Percentiles rank a stretch among this genome's conserved stretches.
Evolutionary conservation across 768 basidiomycete species (phyloP).

Genomic region (Russula abietina): DNA sequence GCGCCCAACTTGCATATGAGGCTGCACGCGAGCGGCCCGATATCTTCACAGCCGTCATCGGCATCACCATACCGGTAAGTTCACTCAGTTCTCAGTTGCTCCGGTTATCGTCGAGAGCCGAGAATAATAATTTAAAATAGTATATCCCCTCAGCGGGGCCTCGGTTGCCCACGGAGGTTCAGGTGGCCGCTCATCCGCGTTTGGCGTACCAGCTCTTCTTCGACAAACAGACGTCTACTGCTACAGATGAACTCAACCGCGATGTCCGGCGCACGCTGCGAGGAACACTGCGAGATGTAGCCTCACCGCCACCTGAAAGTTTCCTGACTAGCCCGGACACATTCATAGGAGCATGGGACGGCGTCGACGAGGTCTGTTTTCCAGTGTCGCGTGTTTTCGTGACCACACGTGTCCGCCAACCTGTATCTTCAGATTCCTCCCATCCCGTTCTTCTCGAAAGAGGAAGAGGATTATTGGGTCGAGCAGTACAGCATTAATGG

Average conservation of each 20-base stretch:
- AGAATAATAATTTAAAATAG: constrained; percentile 33
- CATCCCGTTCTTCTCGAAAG: constrained; percentile 51
- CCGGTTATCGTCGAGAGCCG: neutral
- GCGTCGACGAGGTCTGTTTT: constrained; percentile 37
- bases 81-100: constrained; percentile 29
- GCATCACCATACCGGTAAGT: constrained; percentile 52
- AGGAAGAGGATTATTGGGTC: constrained; percentile 68
- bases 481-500: constrained; percentile 53
- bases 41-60: constrained; percentile 52
- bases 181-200: constrained; percentile 41
- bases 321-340: constrained; percentile 48
- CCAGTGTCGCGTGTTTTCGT: neutral
- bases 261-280: constrained; percentile 56
- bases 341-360: constrained; percentile 50
- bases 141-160: constrained; percentile 51
- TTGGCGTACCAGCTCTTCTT: constrained; percentile 58
- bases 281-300: constrained; percentile 46
- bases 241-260: constrained; percentile 47
- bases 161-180: constrained; percentile 42
- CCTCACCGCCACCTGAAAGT: constrained; percentile 48
- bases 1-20: constrained; percentile 60
- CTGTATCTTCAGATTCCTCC: constrained; percentile 45
- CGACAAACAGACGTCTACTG: constrained; percentile 41
- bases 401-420: constrained; percentile 6
- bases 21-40: constrained; percentile 64